These are phyloP conservation scores for Bocquillonia castaneifolia DNA, from an alignment of 441 rosid genomes.

Conservation along the genomic window DNA sequence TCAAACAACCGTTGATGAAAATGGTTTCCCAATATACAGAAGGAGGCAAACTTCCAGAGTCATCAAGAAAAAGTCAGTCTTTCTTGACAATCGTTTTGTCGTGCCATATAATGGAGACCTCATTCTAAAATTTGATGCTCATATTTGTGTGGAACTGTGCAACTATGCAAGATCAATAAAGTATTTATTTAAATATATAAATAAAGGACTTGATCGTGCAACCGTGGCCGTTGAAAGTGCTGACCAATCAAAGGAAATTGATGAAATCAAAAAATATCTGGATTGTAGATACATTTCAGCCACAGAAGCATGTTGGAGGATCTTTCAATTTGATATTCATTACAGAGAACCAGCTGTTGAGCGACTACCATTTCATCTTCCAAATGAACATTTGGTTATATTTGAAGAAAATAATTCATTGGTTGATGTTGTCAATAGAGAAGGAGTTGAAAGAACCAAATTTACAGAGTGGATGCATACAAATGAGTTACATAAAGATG, in stretches of 20 bases:
- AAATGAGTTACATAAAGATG: background rate
- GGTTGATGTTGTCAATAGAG: background rate
- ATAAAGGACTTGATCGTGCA: conserved; percentile 12
- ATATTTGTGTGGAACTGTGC: conserved; percentile 16
- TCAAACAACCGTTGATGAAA: too few relatives aligned
- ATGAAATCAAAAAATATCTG: conserved; percentile 10
- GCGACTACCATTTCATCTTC: conserved; percentile 6
- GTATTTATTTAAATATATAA: conserved; percentile 24
- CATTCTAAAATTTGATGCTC: background rate
- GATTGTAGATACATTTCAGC: conserved; percentile 13
- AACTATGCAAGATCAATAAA: background rate
- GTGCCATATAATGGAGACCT: conserved; percentile 15
- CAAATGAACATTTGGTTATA: conserved; percentile 1
- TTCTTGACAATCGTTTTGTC: conserved; percentile 10
- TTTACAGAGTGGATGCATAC: conserved; percentile 18
- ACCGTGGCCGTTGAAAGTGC: background rate
- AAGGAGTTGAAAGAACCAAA: background rate
- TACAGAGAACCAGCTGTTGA: conserved; percentile 7
- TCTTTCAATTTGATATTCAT: conserved; percentile 24
- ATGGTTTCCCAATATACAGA: background rate
- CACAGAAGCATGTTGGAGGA: conserved; percentile 11
- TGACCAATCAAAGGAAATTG: too few relatives aligned
- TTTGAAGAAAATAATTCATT: background rate
- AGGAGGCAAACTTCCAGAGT: background rate
- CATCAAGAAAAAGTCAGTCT: background rate